A percentile compares a stretch with the other conserved stretches of the same genome.
Evolutionary conservation across 2,329 filamentous ascomycete genomes (phyloP).

Genomic region (Westerdykella aurantiaca): DNA sequence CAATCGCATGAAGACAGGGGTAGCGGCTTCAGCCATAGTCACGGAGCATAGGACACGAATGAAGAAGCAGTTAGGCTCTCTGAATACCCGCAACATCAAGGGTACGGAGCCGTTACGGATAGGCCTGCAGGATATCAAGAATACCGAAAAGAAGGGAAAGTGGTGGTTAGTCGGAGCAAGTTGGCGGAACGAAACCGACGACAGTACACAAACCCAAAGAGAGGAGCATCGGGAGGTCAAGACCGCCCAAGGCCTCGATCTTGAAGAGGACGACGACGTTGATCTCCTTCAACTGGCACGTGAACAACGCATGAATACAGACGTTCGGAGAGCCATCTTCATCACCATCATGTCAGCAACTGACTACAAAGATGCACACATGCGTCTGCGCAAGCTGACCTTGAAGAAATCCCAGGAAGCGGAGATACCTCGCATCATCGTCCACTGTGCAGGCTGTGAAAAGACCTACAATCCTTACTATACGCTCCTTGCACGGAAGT

Average conservation of each 20-base stretch:
- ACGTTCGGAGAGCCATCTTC: slow-evolving; percentile 86
- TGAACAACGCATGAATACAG: slow-evolving; percentile 79
- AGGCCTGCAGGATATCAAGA: slow-evolving; percentile 72
- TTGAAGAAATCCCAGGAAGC: slow-evolving; percentile 80
- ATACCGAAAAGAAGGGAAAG: slow-evolving; percentile 82
- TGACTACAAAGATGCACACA: slow-evolving; percentile 77
- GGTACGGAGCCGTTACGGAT: slow-evolving; percentile 77
- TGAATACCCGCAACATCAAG: slow-evolving; percentile 64
- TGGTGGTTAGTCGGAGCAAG: slow-evolving; percentile 99
- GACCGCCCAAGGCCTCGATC: slow-evolving; percentile 13
- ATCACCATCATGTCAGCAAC: slow-evolving; percentile 79
- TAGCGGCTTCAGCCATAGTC: slow-evolving; percentile 63
- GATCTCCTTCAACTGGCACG: slow-evolving; percentile 70
- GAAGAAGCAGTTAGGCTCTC: slow-evolving; percentile 76
- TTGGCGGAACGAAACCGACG: slow-evolving; percentile 52
- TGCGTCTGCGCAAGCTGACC: slow-evolving; percentile 71
- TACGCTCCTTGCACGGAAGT: slow-evolving; percentile 70
- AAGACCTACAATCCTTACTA: slow-evolving; percentile 89
- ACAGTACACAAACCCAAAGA: slow-evolving; percentile 33
- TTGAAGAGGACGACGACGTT: slow-evolving; percentile 38
- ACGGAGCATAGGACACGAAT: slow-evolving; percentile 81
- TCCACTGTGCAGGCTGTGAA: slow-evolving; percentile 82
- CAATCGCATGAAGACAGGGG: slow-evolving; percentile 76
- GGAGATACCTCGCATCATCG: slow-evolving; percentile 79
- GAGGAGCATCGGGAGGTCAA: slow-evolving; percentile 18